phyloP scores from a whole-genome alignment of 352 stramenopile genomes.

The Globisporangium mamillatum region DNA sequence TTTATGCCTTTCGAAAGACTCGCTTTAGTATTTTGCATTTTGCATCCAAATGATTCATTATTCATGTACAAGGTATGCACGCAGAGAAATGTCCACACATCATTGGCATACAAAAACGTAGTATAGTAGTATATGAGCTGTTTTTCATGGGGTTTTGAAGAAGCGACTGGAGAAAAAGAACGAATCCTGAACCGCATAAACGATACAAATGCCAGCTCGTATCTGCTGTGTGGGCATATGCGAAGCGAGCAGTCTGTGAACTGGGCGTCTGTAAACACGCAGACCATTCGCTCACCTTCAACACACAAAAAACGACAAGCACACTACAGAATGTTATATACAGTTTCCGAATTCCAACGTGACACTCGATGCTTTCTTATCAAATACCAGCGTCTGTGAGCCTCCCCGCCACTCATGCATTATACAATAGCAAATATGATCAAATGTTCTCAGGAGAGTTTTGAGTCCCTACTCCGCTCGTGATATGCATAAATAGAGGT shows the following conservation, averaged over 20 bases:
- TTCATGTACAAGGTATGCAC: neutral
- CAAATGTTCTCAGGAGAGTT: neutral
- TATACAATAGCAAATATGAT: neutral
- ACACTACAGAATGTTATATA: no score
- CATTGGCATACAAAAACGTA: neutral
- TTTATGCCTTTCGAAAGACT: neutral
- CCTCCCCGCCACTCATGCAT: neutral
- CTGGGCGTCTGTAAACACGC: neutral
- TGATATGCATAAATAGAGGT: neutral
- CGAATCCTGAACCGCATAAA: neutral
- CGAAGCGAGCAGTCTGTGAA: neutral
- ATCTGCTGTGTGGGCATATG: no score
- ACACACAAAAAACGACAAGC: neutral
- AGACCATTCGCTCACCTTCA: neutral
- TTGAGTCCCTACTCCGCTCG: neutral
- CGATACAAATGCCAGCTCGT: neutral
- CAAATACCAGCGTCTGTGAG: neutral
- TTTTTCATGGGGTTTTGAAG: neutral
- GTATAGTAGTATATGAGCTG: neutral
- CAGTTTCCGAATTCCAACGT: neutral
- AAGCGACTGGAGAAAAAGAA: neutral
- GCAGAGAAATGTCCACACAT: neutral
- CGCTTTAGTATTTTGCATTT: neutral
- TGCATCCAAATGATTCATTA: neutral
- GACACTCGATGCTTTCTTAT: neutral